phyloP scores from a whole-genome alignment of 2,329 filamentous ascomycete genomes.

The Arthroderma sp. region DNA sequence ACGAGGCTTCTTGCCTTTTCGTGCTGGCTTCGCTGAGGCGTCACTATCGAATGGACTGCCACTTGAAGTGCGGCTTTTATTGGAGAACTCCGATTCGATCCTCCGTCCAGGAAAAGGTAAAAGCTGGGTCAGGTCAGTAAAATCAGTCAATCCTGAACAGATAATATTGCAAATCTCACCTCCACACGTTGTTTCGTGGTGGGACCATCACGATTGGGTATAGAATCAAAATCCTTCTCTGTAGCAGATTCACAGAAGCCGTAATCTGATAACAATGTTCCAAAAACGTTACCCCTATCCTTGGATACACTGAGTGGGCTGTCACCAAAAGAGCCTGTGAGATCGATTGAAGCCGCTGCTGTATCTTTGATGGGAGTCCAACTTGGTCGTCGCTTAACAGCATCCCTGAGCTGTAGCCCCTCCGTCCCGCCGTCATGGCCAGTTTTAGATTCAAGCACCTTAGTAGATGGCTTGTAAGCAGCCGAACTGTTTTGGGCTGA shows the following conservation, averaged over 20 bases:
- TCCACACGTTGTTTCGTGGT: conserved; percentile 28
- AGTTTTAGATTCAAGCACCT: background rate
- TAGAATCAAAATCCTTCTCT: conserved; percentile 5
- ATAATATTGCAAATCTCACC: conserved; percentile 13
- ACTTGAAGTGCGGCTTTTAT: background rate
- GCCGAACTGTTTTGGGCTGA: conserved; percentile 9
- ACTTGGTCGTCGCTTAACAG: conserved; percentile 43
- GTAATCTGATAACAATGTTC: conserved; percentile 28
- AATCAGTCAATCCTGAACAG: background rate
- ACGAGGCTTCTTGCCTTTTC: conserved; percentile 31
- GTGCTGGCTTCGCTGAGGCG: conserved; percentile 1
- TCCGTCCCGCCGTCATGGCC: background rate
- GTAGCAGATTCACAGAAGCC: conserved; percentile 21
- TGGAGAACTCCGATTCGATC: background rate
- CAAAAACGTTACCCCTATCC: conserved; percentile 15
- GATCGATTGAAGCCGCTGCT: conserved; percentile 14
- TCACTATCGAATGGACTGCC: background rate
- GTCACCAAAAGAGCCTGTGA: conserved; percentile 6
- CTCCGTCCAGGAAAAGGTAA: background rate
- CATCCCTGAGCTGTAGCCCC: conserved; percentile 26
- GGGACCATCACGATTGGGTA: conserved; percentile 10
- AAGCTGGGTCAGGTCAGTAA: background rate
- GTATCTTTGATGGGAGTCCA: conserved; percentile 55
- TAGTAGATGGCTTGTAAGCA: background rate
- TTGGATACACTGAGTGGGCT: conserved; percentile 1